Base-by-base conservation (phyloP, 2,329 filamentous ascomycete species). In the Purpureocillium lavendulum region DNA sequence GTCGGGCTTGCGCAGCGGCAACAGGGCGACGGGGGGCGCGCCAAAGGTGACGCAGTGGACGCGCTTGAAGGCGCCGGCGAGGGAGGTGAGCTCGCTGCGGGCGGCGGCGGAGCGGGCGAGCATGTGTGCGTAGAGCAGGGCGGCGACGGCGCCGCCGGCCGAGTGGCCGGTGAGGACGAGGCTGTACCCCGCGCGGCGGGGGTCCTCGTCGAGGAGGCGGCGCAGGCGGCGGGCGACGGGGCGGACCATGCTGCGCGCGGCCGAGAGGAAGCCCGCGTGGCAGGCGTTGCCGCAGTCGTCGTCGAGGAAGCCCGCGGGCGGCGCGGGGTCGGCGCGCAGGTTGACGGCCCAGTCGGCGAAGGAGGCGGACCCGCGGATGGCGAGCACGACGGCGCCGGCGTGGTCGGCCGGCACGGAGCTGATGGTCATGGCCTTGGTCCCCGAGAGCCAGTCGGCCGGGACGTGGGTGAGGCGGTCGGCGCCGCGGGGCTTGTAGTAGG, bases 321-420 rank as follows among this genome's bases (percentile, higher is more conserved):
- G 69, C 0, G 73, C 68, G 0, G 86, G 86, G 0, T 73, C 77
- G 2, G 75, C 75, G 36, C 84, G 77, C 39, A 92, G 71, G 57
- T 94, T 94, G 34, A 92, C 84, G 2, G 83, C 75, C 87, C 87
- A 94, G 61, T 94, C 87, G 66, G 84, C 79, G 49, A 92, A 84
- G 7, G 77, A 84, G 17, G 86, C 78, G 1, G 81, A 87, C 15
- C 87, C 87, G 15, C 87, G 77, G 45, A 94, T 85, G 12, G 87
- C 86, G 52, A 94, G 85, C 10, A 94, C 82, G 40, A 94, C 82
- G 14, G 82, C 81, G 54, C 85, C 78, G 65, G 82, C 79, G 51
- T 86, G 71, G 52, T 92, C 86, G 55, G 88, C 77, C 2, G 85
- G 78, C 0, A 89, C 72, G 0, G 82, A 87, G 54, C 89, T 90